Evolutionary conservation across 2,329 filamentous ascomycete species (phyloP).

Genomic region (Fusarium sp.): DNA sequence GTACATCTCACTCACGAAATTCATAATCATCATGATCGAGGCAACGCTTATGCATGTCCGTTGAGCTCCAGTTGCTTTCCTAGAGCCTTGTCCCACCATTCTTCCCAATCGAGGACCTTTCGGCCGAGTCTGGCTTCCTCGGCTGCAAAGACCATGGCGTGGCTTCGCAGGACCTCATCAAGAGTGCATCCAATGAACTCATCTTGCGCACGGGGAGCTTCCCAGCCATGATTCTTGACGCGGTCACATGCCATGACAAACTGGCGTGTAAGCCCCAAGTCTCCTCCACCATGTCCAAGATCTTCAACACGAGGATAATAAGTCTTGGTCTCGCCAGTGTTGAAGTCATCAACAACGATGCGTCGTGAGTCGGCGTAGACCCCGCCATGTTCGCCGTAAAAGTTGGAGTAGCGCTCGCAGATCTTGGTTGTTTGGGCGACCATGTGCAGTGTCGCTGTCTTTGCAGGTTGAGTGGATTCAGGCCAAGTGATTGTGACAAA

Average conservation of each 20-base stretch:
- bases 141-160: conserved; percentile 93
- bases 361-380: conserved; percentile 83
- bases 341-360: conserved; percentile 77
- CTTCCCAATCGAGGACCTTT: conserved; percentile 77
- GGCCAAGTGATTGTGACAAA: conserved; percentile 90
- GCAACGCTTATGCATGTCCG: background rate
- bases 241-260: conserved; percentile 85
- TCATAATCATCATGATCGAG: background rate
- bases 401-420: conserved; percentile 84
- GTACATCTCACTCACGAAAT: background rate
- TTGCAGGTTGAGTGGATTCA: conserved; percentile 73
- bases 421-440: conserved; percentile 88
- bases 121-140: conserved; percentile 81
- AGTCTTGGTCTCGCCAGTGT: conserved; percentile 49
- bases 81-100: conserved; percentile 74
- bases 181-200: conserved; percentile 83
- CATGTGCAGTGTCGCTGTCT: conserved; percentile 94
- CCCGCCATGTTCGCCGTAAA: conserved; percentile 90
- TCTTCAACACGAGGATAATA: conserved; percentile 50
- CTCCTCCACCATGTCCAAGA: conserved; percentile 55
- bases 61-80: conserved; percentile 30
- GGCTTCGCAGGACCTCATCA: conserved; percentile 88
- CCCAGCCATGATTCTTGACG: conserved; percentile 77
- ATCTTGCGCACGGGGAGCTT: conserved; percentile 76
- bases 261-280: conserved; percentile 74